Evolutionary conservation across 2,329 filamentous ascomycete species (phyloP), one percentile per base, ranked within the genome.

Genomic region (Clarireedia paspali): DNA sequence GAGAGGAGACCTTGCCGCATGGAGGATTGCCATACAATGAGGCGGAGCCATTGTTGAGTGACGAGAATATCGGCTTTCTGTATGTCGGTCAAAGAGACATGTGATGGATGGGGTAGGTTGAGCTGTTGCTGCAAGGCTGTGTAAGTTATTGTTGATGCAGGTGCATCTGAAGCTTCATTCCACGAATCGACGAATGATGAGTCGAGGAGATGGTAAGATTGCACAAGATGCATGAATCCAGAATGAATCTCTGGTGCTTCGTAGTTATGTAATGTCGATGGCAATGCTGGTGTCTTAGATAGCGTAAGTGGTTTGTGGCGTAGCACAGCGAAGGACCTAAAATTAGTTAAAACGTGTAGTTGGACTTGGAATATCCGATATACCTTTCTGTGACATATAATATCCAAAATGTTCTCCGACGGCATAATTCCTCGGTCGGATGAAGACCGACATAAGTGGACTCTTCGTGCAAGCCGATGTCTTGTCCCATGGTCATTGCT

Each of bases 11-110:
- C 81, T 62, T 86, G 83, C 20, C 80, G 79, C 63, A 86, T 85
- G 3, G 83, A 84, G 1, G 85, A 77, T 63, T 87, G 85, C 85
- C 85, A 88, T n/a, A 87, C 80, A 71, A 87, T 85, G 1, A 83
- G 80, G 17, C 81, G 75, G 4, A 88, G 74, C 85, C 85, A 88
- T 64, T 87, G 83, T 66, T 88, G 85, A 2, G 83, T 88, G 53
- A 85, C 79, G 45, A 85, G 75, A 17, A 88, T 76, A 62, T 88
- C 83, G 6, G 86, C 83, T 53, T 83, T 85, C 63, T 88, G 85
- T 20, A 82, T 84, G 57, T 85, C 81, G 0, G 83, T 85, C 5
- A 68, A 50, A 7, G 66, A 60, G 17, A 67, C 26, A 23, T 64
- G 59, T 3, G 63, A 56, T 4, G 65, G 59, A 7, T 63, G 61